Evolutionary conservation across 306 rosid genomes (phyloP).

Genomic region (Prunus mume): DNA sequence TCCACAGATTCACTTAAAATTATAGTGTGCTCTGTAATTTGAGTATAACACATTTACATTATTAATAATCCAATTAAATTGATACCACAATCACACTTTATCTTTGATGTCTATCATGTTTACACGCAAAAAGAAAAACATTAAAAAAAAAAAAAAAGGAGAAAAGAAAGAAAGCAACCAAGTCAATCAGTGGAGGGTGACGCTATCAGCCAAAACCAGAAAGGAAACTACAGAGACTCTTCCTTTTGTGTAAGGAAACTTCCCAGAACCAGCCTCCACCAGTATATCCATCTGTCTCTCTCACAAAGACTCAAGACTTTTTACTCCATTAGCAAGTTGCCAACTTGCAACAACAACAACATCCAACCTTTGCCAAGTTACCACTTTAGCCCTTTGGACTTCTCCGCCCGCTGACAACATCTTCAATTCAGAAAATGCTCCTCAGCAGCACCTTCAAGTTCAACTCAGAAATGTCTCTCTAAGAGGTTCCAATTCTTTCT

Average conservation of each 20-base stretch:
- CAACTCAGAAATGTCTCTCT: neutral
- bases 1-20: too few relatives aligned
- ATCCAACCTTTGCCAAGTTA: neutral
- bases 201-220: neutral
- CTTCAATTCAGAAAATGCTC: neutral
- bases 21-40: too few relatives aligned
- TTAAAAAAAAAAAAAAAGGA: too few relatives aligned
- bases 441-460: neutral
- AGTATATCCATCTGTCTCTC: neutral
- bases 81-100: too few relatives aligned
- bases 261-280: slow-evolving; percentile 5
- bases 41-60: too few relatives aligned
- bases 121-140: too few relatives aligned
- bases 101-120: too few relatives aligned
- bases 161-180: neutral
- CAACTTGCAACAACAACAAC: neutral
- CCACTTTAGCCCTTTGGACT: neutral
- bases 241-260: neutral
- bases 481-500: neutral
- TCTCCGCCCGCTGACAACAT: neutral
- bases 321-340: neutral
- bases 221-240: neutral
- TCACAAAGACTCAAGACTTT: neutral
- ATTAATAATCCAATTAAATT: too few relatives aligned
- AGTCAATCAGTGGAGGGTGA: neutral